phyloP scores from a whole-genome alignment of 352 stramenopile species.

The Phytophthora cryptogea region DNA sequence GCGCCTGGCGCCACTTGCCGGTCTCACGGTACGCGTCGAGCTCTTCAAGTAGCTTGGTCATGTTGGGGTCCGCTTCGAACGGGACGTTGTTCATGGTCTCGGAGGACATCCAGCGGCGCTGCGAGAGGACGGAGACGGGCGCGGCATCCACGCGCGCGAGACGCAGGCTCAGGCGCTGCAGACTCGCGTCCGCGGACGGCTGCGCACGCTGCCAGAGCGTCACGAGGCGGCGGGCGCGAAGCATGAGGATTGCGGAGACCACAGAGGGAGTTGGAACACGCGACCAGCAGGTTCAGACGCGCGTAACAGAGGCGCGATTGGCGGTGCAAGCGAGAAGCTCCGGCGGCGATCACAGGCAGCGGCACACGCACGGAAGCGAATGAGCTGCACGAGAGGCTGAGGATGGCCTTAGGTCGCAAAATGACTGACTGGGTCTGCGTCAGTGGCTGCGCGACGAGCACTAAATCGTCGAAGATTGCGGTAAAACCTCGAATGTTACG shows the following conservation, averaged over 20 bases:
- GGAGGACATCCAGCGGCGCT: constrained; percentile 28
- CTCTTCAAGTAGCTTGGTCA: constrained; percentile 42
- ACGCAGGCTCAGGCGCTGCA: constrained; percentile 17
- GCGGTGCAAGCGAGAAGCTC: neutral
- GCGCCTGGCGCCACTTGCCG: constrained; percentile 74
- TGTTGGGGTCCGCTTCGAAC: constrained; percentile 20
- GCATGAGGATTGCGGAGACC: constrained; percentile 21
- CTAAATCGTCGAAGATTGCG: too few species aligned
- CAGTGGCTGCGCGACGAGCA: neutral
- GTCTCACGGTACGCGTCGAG: constrained; percentile 56
- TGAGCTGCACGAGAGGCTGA: constrained; percentile 22
- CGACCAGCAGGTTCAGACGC: constrained; percentile 6
- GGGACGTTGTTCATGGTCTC: constrained; percentile 13
- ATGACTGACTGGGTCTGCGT: constrained; percentile 16
- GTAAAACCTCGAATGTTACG: neutral
- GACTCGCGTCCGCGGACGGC: constrained; percentile 17
- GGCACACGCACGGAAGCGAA: neutral
- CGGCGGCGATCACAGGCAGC: constrained; percentile 1
- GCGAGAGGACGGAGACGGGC: neutral
- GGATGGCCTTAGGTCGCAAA: constrained; percentile 4
- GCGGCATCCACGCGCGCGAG: constrained; percentile 16
- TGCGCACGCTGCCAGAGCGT: constrained; percentile 40
- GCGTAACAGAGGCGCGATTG: neutral
- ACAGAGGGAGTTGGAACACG: neutral
- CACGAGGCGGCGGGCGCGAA: constrained; percentile 42